phyloP scores from a whole-genome alignment of 2,329 filamentous ascomycete genomes.

The Ophiostoma sp. region DNA sequence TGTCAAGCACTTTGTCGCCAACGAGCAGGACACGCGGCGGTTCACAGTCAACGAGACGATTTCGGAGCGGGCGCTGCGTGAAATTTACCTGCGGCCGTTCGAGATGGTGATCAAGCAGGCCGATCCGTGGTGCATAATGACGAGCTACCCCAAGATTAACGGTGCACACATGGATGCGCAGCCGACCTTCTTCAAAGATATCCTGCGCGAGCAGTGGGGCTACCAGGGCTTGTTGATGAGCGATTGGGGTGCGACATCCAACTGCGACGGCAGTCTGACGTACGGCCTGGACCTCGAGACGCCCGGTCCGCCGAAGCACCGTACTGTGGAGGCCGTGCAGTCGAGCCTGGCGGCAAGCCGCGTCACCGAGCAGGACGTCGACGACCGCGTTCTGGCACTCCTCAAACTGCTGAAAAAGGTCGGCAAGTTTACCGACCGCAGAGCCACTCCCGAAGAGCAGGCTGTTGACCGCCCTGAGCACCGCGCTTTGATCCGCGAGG shows the following conservation, averaged over 20 bases:
- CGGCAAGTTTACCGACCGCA: constrained; percentile 23
- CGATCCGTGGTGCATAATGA: constrained; percentile 58
- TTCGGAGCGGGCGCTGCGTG: constrained; percentile 56
- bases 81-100: constrained; percentile 65
- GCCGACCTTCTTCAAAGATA: constrained; percentile 8
- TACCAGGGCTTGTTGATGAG: constrained; percentile 27
- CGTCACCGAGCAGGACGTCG: background rate
- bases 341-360: background rate
- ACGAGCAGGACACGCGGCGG: constrained; percentile 53
- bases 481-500: constrained; percentile 49
- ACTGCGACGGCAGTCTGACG: constrained; percentile 33
- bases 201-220: constrained; percentile 24
- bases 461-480: constrained; percentile 30
- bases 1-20: constrained; percentile 42
- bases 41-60: constrained; percentile 49
- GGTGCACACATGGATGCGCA: constrained; percentile 27
- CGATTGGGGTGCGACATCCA: constrained; percentile 34
- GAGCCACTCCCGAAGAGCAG: background rate
- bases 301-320: constrained; percentile 32
- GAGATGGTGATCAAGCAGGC: constrained; percentile 60
- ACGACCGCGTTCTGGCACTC: background rate
- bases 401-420: constrained; percentile 28
- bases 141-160: constrained; percentile 57
- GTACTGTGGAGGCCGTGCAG: constrained; percentile 30
- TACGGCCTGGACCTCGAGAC: constrained; percentile 37